Conservation (phyloP, 176 grass and related monocot species). For the Metroxylon sagu region DNA sequence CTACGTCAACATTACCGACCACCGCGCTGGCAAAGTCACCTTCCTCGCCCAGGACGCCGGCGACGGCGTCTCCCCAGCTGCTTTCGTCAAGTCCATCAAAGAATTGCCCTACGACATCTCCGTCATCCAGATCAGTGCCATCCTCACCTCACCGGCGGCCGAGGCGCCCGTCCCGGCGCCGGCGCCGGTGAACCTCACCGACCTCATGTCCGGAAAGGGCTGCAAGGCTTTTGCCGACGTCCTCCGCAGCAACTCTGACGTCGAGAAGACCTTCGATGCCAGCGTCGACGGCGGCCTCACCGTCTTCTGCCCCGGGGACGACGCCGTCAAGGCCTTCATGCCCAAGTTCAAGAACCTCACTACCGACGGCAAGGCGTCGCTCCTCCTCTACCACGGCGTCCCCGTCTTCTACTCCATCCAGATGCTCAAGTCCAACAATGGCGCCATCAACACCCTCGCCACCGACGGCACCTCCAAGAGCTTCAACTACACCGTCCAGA, state of each 20-base stretch:
- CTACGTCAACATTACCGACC: conserved; percentile 67
- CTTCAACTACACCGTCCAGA: conserved; percentile 9
- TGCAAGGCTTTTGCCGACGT: conserved; percentile 16
- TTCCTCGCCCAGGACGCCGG: conserved; percentile 39
- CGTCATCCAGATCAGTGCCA: conserved; percentile 43
- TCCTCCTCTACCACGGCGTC: conserved; percentile 13
- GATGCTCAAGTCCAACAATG: conserved; percentile 13
- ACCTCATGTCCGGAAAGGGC: conserved; percentile 2
- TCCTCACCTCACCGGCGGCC: conserved; percentile 28
- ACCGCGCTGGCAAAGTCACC: conserved; percentile 38
- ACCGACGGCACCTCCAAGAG: not conserved
- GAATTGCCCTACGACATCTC: conserved; percentile 55
- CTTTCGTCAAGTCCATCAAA: conserved; percentile 54
- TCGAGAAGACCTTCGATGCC: conserved; percentile 1
- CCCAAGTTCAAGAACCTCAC: conserved; percentile 20
- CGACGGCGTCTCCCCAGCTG: conserved; percentile 13
- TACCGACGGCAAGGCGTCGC: not conserved
- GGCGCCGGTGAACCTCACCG: conserved; percentile 16
- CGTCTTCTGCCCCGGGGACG: conserved; percentile 18
- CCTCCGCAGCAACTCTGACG: not conserved
- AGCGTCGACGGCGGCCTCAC: conserved; percentile 16
- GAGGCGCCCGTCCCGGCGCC: conserved; percentile 6
- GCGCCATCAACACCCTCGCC: conserved; percentile 10
- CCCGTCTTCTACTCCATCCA: conserved; percentile 12
- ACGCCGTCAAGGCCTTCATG: conserved; percentile 4